Percentiles rank a stretch among this genome's conserved stretches.
Conservation (phyloP, 495 filamentous ascomycete genomes). For the Glutinoglossum americanum region DNA sequence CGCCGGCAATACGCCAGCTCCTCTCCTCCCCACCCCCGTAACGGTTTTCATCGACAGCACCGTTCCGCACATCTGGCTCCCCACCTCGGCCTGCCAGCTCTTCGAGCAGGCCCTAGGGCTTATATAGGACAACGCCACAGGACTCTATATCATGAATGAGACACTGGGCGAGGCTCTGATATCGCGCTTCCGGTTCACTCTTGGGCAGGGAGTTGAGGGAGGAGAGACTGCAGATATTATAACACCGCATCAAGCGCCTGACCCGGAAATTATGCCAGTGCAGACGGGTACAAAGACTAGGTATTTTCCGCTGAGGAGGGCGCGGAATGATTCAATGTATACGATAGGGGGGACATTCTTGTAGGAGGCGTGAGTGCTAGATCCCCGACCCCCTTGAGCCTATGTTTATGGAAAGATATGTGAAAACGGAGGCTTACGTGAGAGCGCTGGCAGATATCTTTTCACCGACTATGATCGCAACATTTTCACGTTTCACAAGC, state of each 20-base stretch:
- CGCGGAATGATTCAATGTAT: constrained; percentile 3
- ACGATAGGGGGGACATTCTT: constrained; percentile 3
- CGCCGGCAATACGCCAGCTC: constrained; percentile 6
- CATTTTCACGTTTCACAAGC: constrained; percentile 6
- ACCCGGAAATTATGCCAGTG: constrained; percentile 18
- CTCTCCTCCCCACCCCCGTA: constrained; percentile 7
- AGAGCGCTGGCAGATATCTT: background rate
- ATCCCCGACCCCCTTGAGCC: too few species aligned
- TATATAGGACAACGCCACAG: constrained; percentile 27
- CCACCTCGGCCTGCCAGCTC: constrained; percentile 31
- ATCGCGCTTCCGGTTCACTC: too few species aligned
- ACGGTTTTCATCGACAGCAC: constrained; percentile 19
- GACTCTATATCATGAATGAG: constrained; percentile 25
- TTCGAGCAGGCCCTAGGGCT: constrained; percentile 40
- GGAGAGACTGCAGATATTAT: constrained; percentile 24
- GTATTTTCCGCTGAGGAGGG: constrained; percentile 4
- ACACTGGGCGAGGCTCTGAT: constrained; percentile 11
- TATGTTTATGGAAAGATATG: too few species aligned
- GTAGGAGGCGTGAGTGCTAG: constrained; percentile 2
- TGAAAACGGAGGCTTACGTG: too few species aligned
- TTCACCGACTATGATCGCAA: constrained; percentile 5
- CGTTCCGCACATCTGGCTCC: constrained; percentile 46
- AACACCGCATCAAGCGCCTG: constrained; percentile 30
- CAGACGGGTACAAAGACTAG: background rate
- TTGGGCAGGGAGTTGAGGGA: too few species aligned